Conservation (phyloP, 2,329 filamentous ascomycete genomes). For the Alternaria sp. region DNA sequence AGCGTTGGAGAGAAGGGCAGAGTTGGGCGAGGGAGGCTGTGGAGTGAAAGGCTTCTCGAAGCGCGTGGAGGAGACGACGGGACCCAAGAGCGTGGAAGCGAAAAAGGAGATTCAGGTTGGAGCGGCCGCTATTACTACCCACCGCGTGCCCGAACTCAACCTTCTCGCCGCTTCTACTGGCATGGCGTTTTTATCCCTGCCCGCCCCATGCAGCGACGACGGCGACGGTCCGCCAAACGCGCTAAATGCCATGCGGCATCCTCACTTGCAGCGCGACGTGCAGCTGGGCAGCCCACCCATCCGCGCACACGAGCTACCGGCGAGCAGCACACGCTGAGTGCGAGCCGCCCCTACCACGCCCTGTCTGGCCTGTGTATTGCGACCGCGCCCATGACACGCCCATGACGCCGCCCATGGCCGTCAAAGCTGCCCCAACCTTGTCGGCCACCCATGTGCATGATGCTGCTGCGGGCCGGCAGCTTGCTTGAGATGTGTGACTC, state of each 20-base stretch:
- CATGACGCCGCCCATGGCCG: constrained; percentile 6
- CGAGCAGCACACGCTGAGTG: neutral
- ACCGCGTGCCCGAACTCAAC: constrained; percentile 34
- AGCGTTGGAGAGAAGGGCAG: neutral
- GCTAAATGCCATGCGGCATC: constrained; percentile 20
- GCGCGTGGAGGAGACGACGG: constrained; percentile 40
- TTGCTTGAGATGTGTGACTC: constrained; percentile 28
- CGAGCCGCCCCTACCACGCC: neutral
- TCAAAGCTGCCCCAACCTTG: neutral
- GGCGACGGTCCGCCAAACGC: constrained; percentile 32
- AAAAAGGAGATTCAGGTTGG: constrained; percentile 44
- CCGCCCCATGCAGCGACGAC: constrained; percentile 32
- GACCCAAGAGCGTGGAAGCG: constrained; percentile 43
- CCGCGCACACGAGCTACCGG: neutral
- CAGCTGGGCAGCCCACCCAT: constrained; percentile 4
- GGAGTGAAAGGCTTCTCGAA: constrained; percentile 38
- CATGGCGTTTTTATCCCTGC: constrained; percentile 28
- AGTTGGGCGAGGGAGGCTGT: constrained; percentile 11
- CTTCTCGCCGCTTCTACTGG: constrained; percentile 37
- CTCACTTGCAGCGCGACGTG: constrained; percentile 15
- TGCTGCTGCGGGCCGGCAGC: constrained; percentile 18
- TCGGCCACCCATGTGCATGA: constrained; percentile 21
- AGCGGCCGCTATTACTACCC: constrained; percentile 43
- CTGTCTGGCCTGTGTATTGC: neutral
- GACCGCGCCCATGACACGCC: neutral